Conservation (phyloP, 352 stramenopile genomes). For the Globisporangium nunn region DNA sequence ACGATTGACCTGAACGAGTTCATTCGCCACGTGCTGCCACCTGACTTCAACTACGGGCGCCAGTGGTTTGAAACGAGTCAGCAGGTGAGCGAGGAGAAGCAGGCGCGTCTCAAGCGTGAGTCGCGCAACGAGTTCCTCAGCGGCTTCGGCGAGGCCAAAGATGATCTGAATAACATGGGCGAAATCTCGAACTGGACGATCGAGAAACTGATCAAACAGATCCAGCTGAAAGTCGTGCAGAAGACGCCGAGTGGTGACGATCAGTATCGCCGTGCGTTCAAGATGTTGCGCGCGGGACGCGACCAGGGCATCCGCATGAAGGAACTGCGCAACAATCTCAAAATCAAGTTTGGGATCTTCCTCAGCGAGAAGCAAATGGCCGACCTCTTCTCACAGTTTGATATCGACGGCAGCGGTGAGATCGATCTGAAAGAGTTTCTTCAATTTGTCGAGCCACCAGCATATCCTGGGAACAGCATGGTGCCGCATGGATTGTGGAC, state of each 20-base stretch:
- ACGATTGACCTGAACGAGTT: constrained; percentile 83
- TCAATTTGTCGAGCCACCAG: constrained; percentile 55
- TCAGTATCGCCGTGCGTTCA: constrained; percentile 73
- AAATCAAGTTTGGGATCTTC: constrained; percentile 74
- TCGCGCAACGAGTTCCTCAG: constrained; percentile 59
- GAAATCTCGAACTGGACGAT: constrained; percentile 58
- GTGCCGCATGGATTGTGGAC: constrained; percentile 63
- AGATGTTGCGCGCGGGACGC: constrained; percentile 63
- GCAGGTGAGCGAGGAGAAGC: constrained; percentile 57
- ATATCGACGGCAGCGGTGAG: constrained; percentile 52
- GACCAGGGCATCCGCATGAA: constrained; percentile 62
- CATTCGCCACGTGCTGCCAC: constrained; percentile 63
- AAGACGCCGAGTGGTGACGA: constrained; percentile 70
- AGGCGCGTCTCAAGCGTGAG: constrained; percentile 40
- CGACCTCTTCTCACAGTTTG: constrained; percentile 56
- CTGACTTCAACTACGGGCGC: constrained; percentile 64
- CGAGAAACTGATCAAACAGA: constrained; percentile 57
- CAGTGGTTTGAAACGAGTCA: constrained; percentile 77
- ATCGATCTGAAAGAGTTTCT: constrained; percentile 78
- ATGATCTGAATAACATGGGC: constrained; percentile 33
- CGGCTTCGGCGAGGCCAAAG: constrained; percentile 19
- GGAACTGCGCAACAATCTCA: constrained; percentile 72
- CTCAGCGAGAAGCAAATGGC: constrained; percentile 68
- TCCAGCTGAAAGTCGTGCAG: constrained; percentile 74
- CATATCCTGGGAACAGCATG: constrained; percentile 46